Conservation (phyloP, 73 alveolate species). For the Uronychia binucleata region DNA sequence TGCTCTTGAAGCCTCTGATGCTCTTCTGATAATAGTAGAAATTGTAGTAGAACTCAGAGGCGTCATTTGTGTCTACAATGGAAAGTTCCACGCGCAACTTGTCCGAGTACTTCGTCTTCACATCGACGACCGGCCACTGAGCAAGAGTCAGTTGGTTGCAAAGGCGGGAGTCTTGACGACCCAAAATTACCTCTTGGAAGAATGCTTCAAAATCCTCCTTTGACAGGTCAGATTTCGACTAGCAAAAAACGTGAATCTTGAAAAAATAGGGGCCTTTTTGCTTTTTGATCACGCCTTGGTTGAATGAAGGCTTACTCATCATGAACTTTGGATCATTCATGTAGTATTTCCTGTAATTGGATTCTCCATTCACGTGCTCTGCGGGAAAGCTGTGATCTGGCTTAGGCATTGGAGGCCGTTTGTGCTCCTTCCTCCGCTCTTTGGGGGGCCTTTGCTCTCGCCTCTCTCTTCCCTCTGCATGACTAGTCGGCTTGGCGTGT, state of each 20-base stretch:
- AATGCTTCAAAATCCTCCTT: too few relatives aligned
- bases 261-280: neutral
- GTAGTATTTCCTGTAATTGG: constrained; percentile 3
- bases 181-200: neutral
- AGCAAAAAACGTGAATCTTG: neutral
- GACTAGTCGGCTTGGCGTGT: too few relatives aligned
- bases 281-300: neutral
- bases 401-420: too few relatives aligned
- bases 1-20: neutral
- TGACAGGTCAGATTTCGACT: neutral
- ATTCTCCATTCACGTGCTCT: neutral
- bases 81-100: neutral
- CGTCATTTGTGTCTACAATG: neutral
- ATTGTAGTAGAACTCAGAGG: neutral
- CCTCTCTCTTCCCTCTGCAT: too few relatives aligned
- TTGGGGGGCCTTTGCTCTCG: too few relatives aligned
- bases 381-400: too few relatives aligned
- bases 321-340: constrained; percentile 1
- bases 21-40: neutral
- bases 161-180: too few relatives aligned
- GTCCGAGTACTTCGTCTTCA: neutral
- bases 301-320: neutral
- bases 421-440: too few relatives aligned
- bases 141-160: too few relatives aligned
- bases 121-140: neutral